These are phyloP conservation scores for Flaveria sonorensis DNA, from an alignment of 129 eudicot genomes.

Conservation along the genomic window DNA sequence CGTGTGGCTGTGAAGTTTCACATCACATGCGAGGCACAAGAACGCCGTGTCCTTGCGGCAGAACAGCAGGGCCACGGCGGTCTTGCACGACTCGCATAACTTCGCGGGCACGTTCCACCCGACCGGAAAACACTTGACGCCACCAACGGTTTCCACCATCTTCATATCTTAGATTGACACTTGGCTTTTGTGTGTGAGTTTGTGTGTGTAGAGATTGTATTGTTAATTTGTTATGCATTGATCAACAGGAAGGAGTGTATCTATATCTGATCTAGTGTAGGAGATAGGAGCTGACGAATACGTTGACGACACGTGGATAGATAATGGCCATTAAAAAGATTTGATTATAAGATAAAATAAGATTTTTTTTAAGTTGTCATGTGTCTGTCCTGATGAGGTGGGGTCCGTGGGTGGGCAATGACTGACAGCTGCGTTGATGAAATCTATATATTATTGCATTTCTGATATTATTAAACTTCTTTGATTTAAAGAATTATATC, in stretches of 20 bases:
- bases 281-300: slow-evolving; percentile 46
- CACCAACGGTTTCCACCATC: slow-evolving; percentile 27
- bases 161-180: not conserved
- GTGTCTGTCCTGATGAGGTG: slow-evolving; percentile 37
- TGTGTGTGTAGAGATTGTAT: not conserved
- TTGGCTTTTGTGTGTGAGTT: not conserved
- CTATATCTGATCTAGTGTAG: slow-evolving; percentile 29
- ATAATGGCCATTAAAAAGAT: slow-evolving; percentile 53
- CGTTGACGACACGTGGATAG: slow-evolving; percentile 55
- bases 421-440: slow-evolving; percentile 39
- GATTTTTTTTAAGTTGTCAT: slow-evolving; percentile 39
- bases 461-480: too few species aligned
- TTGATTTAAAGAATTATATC: too few species aligned
- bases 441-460: slow-evolving; percentile 9
- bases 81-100: slow-evolving; percentile 64
- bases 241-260: slow-evolving; percentile 22
- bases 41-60: slow-evolving; percentile 62
- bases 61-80: slow-evolving; percentile 60
- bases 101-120: slow-evolving; percentile 56
- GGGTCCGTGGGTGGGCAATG: slow-evolving; percentile 11
- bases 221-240: not conserved
- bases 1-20: slow-evolving; percentile 45
- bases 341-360: slow-evolving; percentile 34
- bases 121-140: slow-evolving; percentile 40
- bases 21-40: slow-evolving; percentile 67